Base-by-base conservation (phyloP, 169 alveolate genomes). In the Eimeria praecox region DNA sequence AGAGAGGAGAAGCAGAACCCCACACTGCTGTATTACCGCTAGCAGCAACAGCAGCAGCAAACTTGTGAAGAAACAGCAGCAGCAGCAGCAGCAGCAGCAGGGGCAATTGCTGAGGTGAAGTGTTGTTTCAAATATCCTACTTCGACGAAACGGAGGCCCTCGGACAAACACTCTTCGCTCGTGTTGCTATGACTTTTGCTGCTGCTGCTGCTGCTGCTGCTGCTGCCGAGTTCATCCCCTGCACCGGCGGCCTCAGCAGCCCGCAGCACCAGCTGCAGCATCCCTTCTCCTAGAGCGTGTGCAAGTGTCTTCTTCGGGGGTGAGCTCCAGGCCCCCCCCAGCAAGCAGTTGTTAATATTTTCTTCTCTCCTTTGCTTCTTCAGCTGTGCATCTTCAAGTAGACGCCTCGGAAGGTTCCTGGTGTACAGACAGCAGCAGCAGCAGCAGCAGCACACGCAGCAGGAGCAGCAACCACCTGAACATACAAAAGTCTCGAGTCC, bases 321-420 rank as follows among this genome's bases (percentile, higher is more conserved):
- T 46, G 44, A n/a, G n/a, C 92, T 46, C 92, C 80, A 56, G 3
- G 46, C 64, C 9, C 35, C 38, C n/a, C 80, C 90, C 16, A 35
- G 38, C 35, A 35, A 30, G 27, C 80, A 69, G 59, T 20, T 12
- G 80, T 35, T 40, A 10, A 80, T 22, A 12, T 38, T 4, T 20
- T 16, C 49, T 38, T 40, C 92, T 35, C 69, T 56, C 22, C 40
- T n/a, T 49, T 49, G 62, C 64, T 44, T 86, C 92, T 59, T 56
- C 78, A 59, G 80, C 80, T 86, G 92, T 80, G 40, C 56, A 78
- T 86, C 78, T 73, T 86, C 92, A 40, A 86, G 46, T 22, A 86
- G 92, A 30, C 92, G 78, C 56, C 82, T 33, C 35, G 92, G 92
- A 86, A 86, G 78, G 82, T n/a, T 59, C 80, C 92, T 86, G 92